Evolutionary conservation across 2,329 filamentous ascomycete genomes (phyloP).

Genomic region (Didymella pinodella): DNA sequence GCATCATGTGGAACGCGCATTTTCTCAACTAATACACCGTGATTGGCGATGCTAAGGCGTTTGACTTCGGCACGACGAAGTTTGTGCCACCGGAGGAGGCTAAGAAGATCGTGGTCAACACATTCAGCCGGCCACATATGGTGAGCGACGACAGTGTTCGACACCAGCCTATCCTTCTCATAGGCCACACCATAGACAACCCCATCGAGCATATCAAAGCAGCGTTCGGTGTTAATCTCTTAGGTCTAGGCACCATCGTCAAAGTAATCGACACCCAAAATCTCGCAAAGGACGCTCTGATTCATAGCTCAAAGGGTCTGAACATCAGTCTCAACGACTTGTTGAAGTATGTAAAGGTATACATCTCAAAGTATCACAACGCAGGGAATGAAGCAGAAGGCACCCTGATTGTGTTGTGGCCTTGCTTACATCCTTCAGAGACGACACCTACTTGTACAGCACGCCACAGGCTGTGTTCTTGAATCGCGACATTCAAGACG

Average conservation of each 20-base stretch:
- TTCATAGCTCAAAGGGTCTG: constrained; percentile 12
- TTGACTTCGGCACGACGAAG: background rate
- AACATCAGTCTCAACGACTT: constrained; percentile 26
- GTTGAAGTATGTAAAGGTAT: constrained; percentile 23
- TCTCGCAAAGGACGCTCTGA: constrained; percentile 21
- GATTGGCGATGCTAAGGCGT: background rate
- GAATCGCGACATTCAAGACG: background rate
- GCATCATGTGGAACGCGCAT: background rate
- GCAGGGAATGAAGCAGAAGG: constrained; percentile 29
- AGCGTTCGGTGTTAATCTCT: constrained; percentile 22
- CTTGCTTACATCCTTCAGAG: constrained; percentile 12
- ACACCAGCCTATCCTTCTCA: constrained; percentile 27
- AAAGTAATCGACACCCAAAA: constrained; percentile 31
- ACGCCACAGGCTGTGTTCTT: background rate
- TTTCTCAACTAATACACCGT: background rate
- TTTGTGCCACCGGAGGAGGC: background rate
- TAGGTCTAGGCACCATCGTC: constrained; percentile 24
- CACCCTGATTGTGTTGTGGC: constrained; percentile 27
- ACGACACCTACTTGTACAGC: constrained; percentile 10
- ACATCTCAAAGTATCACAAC: constrained; percentile 20
- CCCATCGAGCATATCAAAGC: constrained; percentile 11
- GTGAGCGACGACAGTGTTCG: constrained; percentile 14
- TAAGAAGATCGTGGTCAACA: background rate
- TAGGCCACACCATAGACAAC: background rate
- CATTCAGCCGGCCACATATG: background rate